phyloP scores from a whole-genome alignment of 345 rosid genomes.

The Syzygium grande region DNA sequence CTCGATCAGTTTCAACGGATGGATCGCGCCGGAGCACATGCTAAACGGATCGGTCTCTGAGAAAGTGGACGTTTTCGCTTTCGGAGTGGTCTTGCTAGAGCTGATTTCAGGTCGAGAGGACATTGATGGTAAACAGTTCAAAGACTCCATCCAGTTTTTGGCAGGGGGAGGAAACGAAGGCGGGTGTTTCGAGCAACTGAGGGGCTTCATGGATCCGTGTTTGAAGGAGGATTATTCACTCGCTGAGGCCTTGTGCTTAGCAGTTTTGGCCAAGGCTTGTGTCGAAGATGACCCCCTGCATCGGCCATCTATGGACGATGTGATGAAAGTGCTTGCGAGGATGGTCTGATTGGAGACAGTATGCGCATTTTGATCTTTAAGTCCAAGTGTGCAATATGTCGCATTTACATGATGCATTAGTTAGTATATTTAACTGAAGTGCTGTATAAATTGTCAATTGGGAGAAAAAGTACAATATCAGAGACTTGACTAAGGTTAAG shows the following conservation, averaged over 20 bases:
- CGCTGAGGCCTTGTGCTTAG: slow-evolving; percentile 46
- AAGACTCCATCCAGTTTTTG: slow-evolving; percentile 32
- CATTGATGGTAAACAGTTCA: slow-evolving; percentile 7
- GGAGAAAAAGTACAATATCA: background rate
- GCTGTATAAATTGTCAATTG: background rate
- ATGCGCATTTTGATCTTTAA: background rate
- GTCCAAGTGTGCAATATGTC: background rate
- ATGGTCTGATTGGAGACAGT: slow-evolving; percentile 10
- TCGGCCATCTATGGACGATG: slow-evolving; percentile 48
- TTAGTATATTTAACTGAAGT: background rate
- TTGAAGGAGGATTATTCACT: slow-evolving; percentile 36
- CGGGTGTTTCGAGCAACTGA: slow-evolving; percentile 48
- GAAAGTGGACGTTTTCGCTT: slow-evolving; percentile 37
- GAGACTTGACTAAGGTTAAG: background rate
- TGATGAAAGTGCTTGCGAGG: slow-evolving; percentile 45
- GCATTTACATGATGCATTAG: background rate
- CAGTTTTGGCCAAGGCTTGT: slow-evolving; percentile 53
- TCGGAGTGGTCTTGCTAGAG: slow-evolving; percentile 46
- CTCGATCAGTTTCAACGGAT: background rate
- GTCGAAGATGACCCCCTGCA: slow-evolving; percentile 46
- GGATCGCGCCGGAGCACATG: slow-evolving; percentile 22
- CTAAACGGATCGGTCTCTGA: slow-evolving; percentile 14
- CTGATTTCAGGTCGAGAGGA: slow-evolving; percentile 34
- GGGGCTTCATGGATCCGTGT: slow-evolving; percentile 43
- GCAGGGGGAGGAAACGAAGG: slow-evolving; percentile 33